Conservation (phyloP, 2,329 filamentous ascomycete genomes). For the Colletotrichum orchidophilum region DNA sequence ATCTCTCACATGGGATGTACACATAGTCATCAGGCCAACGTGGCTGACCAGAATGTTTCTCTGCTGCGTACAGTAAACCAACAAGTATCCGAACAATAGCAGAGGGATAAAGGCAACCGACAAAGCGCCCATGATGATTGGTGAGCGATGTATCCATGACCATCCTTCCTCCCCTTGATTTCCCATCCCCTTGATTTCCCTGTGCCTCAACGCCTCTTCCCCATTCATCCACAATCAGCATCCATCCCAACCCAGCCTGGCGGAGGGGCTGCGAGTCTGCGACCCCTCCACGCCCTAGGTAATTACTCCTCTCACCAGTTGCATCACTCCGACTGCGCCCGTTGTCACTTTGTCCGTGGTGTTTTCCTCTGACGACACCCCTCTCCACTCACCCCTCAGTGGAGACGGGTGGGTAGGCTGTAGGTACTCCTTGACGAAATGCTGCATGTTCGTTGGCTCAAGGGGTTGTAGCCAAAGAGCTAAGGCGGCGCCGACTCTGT, state of each 20-base stretch:
- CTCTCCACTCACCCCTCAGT: not conserved
- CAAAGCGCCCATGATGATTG: constrained; percentile 3
- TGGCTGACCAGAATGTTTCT: not conserved
- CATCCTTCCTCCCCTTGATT: not conserved
- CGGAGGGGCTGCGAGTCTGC: not conserved
- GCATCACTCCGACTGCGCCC: not conserved
- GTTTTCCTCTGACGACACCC: not conserved
- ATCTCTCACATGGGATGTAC: not conserved
- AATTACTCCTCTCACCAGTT: not conserved
- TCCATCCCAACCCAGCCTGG: constrained; percentile 13
- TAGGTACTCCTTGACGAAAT: constrained; percentile 24
- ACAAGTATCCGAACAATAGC: not conserved
- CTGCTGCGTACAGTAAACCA: not conserved
- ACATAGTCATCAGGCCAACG: not conserved
- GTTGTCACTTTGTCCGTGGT: not conserved
- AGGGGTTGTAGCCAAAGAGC: constrained; percentile 17
- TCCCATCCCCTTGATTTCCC: constrained; percentile 1
- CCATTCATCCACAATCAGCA: constrained; percentile 28
- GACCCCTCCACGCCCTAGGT: not conserved
- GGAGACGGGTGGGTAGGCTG: not conserved
- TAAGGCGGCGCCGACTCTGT: constrained; percentile 26
- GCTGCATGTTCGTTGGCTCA: constrained; percentile 19
- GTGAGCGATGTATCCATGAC: not conserved
- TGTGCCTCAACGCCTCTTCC: constrained; percentile 9
- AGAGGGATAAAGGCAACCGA: not conserved